Conservation (phyloP, 169 alveolate species). For the Eimeria zaria region DNA sequence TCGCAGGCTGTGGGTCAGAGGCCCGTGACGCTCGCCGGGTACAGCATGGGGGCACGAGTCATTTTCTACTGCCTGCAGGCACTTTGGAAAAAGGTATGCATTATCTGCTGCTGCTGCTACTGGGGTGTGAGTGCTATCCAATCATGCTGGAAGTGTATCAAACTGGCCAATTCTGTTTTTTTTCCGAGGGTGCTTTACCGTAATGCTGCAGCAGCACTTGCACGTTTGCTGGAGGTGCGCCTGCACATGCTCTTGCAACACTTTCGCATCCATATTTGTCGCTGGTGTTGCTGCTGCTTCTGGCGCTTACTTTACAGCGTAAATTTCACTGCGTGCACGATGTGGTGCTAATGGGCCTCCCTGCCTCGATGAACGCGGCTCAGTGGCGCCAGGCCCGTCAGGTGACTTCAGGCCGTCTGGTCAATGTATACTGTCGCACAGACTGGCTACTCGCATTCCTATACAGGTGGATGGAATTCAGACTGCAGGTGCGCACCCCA, state of each 20-base stretch:
- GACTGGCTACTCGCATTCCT: constrained; percentile 96
- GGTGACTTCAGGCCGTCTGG: constrained; percentile 95
- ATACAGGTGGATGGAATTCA: constrained; percentile 96
- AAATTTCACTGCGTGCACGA: constrained; percentile 91
- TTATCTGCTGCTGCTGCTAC: neutral
- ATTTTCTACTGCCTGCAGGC: constrained; percentile 93
- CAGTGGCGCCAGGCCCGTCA: constrained; percentile 94
- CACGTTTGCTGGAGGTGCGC: constrained; percentile 57
- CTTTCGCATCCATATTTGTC: no score
- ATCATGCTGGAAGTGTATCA: no score
- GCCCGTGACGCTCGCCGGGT: constrained; percentile 95
- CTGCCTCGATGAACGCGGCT: constrained; percentile 91
- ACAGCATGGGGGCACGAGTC: constrained; percentile 96
- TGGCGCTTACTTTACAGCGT: constrained; percentile 62
- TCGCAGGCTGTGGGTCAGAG: constrained; percentile 93
- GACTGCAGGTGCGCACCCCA: constrained; percentile 84
- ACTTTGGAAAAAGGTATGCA: constrained; percentile 86
- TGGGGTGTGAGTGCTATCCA: neutral
- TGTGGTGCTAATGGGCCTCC: constrained; percentile 95
- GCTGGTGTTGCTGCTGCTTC: constrained; percentile 13
- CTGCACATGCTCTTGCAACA: neutral
- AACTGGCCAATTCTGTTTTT: no score
- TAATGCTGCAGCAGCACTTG: no score
- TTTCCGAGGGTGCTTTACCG: no score
- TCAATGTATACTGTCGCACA: constrained; percentile 93